Conservation (phyloP, 495 filamentous ascomycete species). For the Jackrogersella minutella region DNA sequence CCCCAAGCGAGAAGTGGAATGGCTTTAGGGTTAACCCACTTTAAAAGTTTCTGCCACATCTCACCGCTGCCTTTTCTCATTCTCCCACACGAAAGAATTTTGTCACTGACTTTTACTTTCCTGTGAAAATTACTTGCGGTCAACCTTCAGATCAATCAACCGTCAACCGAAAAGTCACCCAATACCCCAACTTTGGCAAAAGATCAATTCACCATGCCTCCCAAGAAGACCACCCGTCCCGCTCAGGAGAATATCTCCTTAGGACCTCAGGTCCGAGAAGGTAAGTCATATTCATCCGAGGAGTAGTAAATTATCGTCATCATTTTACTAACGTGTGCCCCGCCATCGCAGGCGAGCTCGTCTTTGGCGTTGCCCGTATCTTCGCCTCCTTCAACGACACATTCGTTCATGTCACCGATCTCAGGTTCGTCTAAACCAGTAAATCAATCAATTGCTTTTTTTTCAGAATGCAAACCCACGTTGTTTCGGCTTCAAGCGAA, state of each 20-base stretch:
- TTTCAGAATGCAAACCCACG: conserved; percentile 7
- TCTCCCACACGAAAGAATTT: conserved; percentile 29
- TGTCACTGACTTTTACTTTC: conserved; percentile 2
- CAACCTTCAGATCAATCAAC: conserved; percentile 29
- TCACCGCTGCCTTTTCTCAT: conserved; percentile 29
- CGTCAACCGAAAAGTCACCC: conserved; percentile 24
- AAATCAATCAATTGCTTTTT: conserved; percentile 5
- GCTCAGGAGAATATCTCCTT: conserved; percentile 97
- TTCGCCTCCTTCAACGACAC: conserved; percentile 90
- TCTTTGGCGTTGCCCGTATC: conserved; percentile 99
- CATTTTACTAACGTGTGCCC: conserved; percentile 26
- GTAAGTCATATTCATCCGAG: conserved; percentile 54
- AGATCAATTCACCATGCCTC: conserved; percentile 70
- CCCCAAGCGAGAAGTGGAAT: conserved; percentile 28
- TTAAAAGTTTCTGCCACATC: conserved; percentile 34
- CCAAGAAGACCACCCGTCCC: conserved; percentile 81
- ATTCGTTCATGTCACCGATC: conserved; percentile 99
- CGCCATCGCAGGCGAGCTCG: conserved; percentile 77
- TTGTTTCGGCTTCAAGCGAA: conserved; percentile 19
- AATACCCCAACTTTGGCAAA: conserved; percentile 26
- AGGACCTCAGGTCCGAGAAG: conserved; percentile 91
- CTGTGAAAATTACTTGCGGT: conserved; percentile 25
- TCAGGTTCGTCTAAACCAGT: conserved; percentile 72
- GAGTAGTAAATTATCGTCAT: neutral
- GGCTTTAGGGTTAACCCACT: conserved; percentile 37